Conservation (phyloP, 192 early-diverging fungal genomes). For the Dimargaris cristalligena region DNA sequence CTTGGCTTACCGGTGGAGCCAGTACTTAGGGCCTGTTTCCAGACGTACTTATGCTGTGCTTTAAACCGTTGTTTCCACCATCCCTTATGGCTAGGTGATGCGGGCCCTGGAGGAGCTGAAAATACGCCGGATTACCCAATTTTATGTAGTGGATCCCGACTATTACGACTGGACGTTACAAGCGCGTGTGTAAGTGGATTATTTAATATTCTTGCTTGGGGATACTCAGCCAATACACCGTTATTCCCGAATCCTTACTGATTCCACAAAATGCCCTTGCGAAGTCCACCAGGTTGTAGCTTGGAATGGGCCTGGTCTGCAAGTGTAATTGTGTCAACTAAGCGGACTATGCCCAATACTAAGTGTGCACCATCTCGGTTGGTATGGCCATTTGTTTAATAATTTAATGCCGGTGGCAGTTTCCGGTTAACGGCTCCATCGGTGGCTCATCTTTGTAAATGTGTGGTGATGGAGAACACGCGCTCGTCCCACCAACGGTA, state of each 20-base stretch:
- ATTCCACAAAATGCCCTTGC: neutral
- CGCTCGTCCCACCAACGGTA: constrained; percentile 34
- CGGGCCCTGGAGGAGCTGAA: constrained; percentile 10
- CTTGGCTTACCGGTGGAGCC: neutral
- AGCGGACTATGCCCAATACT: neutral
- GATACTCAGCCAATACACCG: neutral
- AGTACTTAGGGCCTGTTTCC: no score
- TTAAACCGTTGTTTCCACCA: neutral
- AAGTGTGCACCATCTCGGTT: neutral
- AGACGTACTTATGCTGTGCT: neutral
- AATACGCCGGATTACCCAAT: constrained; percentile 22
- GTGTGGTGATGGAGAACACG: constrained; percentile 80
- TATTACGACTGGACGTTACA: constrained; percentile 69
- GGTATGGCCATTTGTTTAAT: neutral
- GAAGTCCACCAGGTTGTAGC: neutral
- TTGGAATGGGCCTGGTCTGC: neutral
- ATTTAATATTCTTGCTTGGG: constrained; percentile 8
- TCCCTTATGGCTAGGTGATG: constrained; percentile 4
- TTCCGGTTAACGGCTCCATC: constrained; percentile 48
- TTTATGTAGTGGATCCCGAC: constrained; percentile 52
- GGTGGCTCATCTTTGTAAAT: constrained; percentile 72
- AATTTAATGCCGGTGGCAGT: no score
- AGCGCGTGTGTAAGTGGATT: constrained; percentile 39
- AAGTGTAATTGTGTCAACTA: neutral
- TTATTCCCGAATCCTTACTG: neutral